Evolutionary conservation across 306 rosid genomes (phyloP), one percentile per base, ranked within the genome.

Genomic region (Abrus precatorius): DNA sequence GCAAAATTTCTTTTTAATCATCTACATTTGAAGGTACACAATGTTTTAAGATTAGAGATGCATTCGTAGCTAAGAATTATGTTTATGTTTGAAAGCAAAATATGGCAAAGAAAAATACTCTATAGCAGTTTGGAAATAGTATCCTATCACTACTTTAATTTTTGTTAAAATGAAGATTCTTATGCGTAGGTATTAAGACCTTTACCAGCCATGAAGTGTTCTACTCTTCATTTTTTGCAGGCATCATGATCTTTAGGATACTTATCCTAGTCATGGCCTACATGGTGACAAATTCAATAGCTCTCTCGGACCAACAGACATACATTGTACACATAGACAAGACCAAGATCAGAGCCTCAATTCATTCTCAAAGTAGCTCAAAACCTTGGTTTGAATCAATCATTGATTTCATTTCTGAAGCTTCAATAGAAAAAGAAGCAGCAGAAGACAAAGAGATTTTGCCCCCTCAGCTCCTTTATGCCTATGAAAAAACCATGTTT

Each of bases 321-420:
- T 92, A 85, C 86, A 90, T 92, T 65, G 72, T 92, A 49, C 92
- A 92, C 83, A 87, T 90, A 89, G 95, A 92, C 88, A 78, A 78
- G 77, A 70, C 86, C 29, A 86, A 85, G 75, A 86, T 90, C 65
- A 27, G 32, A 47, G 68, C 85, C 44, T 52, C 81, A 5, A 41
- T 71, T 83, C 84, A 79, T 72, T 76, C 83, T 55, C 89, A 49
- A 65, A 85, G 68, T 72, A 72, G 20, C 72, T 48, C 86, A 61
- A 82, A 84, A 81, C 76, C 76, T 78, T 87, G 92, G 93, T 87
- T 54, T 76, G 55, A 80, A 57, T 50, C 82, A 36, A 74, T 92
- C 60, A 69, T 85, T 44, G 84, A 92, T 78, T 87, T 82, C 75
- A 74, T 92, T 69, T 43, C 80, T 14, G 30, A 87, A 71, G 50